Percentiles rank a stretch among this genome's conserved stretches.
These are phyloP conservation scores for Epipyxis sp. DNA, from an alignment of 108 stramenopile species.

Conservation along the genomic window DNA sequence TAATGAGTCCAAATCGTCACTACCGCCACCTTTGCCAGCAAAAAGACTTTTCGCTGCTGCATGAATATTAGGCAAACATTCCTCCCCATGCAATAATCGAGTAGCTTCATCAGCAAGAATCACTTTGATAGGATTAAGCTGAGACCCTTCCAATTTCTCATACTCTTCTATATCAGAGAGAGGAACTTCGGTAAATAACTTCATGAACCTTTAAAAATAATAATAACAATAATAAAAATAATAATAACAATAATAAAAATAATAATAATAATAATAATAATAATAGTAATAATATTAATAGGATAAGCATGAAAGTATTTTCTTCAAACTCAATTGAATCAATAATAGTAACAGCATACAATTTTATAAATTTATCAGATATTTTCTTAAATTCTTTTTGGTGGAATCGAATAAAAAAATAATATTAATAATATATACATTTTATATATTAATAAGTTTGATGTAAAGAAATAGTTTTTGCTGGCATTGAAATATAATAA, in stretches of 20 bases:
- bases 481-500: too few relatives aligned
- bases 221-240: constrained; percentile 55
- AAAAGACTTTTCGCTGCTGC: constrained; percentile 79
- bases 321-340: too few relatives aligned
- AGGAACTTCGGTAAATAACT: constrained; percentile 85
- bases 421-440: too few relatives aligned
- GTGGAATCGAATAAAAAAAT: too few relatives aligned
- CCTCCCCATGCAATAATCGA: constrained; percentile 79
- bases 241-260: not conserved
- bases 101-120: constrained; percentile 92
- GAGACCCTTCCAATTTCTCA: constrained; percentile 60
- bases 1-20: constrained; percentile 35
- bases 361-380: too few relatives aligned
- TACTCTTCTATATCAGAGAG: constrained; percentile 66
- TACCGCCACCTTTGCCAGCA: constrained; percentile 36
- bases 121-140: constrained; percentile 85
- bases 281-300: too few relatives aligned
- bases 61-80: constrained; percentile 73
- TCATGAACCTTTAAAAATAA: constrained; percentile 84
- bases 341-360: too few relatives aligned
- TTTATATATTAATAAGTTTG: too few relatives aligned
- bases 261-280: not conserved
- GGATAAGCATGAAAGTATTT: too few relatives aligned
- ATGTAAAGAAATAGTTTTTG: too few relatives aligned
- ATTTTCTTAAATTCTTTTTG: too few relatives aligned